Evolutionary conservation across 768 basidiomycete genomes (phyloP).

Genomic region (Amanita rubescens): DNA sequence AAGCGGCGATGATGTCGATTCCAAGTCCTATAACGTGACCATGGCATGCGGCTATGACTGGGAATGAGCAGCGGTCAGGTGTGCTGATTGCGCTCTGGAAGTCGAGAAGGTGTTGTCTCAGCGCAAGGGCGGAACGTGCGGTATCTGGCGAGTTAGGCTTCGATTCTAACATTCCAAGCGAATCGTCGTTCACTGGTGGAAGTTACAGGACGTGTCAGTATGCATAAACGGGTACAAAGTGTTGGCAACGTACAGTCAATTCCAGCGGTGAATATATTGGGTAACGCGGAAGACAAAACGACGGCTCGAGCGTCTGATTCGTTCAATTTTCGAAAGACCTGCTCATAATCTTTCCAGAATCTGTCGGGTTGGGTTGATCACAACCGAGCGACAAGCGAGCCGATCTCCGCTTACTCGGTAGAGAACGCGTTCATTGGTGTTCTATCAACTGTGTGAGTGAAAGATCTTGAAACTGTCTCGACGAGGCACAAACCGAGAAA

Average conservation of each 20-base stretch:
- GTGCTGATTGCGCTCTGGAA: slow-evolving; percentile 71
- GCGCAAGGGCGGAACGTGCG: slow-evolving; percentile 43
- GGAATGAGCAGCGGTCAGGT: slow-evolving; percentile 62
- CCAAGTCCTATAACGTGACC: slow-evolving; percentile 72
- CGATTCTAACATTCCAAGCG: slow-evolving; percentile 15
- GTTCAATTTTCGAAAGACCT: slow-evolving; percentile 49
- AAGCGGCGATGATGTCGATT: slow-evolving; percentile 65
- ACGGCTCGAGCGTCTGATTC: slow-evolving; percentile 54
- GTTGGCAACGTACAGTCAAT: slow-evolving; percentile 52
- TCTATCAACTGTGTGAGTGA: slow-evolving; percentile 22
- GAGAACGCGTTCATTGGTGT: slow-evolving; percentile 64
- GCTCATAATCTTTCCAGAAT: slow-evolving; percentile 58
- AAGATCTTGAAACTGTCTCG: background rate
- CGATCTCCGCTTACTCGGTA: slow-evolving; percentile 26
- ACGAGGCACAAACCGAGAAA: slow-evolving; percentile 30
- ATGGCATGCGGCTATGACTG: slow-evolving; percentile 79
- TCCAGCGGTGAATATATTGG: slow-evolving; percentile 78
- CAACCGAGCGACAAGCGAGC: background rate
- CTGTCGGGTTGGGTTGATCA: background rate
- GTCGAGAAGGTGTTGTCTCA: slow-evolving; percentile 38
- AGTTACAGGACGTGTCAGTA: background rate
- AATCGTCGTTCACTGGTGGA: slow-evolving; percentile 24
- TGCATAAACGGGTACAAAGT: background rate
- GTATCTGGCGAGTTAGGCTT: slow-evolving; percentile 28
- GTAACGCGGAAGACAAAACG: slow-evolving; percentile 63